A percentile compares a stretch with the other conserved stretches of the same genome.
Evolutionary conservation across 345 rosid species (phyloP).

Genomic region (Lagerstroemia speciosa): DNA sequence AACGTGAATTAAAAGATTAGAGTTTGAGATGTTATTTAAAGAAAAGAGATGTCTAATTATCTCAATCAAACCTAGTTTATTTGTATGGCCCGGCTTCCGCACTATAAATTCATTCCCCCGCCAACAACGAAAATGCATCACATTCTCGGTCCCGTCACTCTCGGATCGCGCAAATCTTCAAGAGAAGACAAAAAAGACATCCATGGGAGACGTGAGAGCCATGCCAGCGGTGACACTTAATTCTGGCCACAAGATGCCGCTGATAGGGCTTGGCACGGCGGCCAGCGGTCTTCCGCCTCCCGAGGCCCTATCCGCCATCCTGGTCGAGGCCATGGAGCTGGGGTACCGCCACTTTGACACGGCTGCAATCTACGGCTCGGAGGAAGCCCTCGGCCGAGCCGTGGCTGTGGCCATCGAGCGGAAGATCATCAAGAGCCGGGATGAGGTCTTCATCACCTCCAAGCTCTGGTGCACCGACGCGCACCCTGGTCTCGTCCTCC

Average conservation of each 20-base stretch:
- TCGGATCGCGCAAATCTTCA: too few relatives aligned
- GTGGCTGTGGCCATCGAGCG: slow-evolving; percentile 1
- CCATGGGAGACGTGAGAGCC: neutral
- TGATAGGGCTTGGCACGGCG: neutral
- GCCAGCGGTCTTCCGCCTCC: neutral
- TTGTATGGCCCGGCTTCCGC: too few relatives aligned
- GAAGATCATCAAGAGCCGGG: neutral
- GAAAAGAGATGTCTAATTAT: too few relatives aligned
- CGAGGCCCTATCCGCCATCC: neutral
- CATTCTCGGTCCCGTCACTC: too few relatives aligned
- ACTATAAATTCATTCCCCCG: too few relatives aligned
- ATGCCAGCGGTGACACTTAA: neutral
- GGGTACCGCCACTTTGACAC: slow-evolving; percentile 9
- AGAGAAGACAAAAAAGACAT: too few relatives aligned
- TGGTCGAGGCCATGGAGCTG: neutral
- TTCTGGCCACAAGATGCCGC: neutral
- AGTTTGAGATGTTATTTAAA: too few relatives aligned
- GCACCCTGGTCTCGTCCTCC: neutral
- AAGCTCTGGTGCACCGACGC: slow-evolving; percentile 3
- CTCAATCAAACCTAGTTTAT: too few relatives aligned
- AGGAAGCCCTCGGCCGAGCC: neutral
- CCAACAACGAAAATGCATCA: too few relatives aligned
- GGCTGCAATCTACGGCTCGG: neutral
- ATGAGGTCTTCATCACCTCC: neutral
- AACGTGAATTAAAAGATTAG: too few relatives aligned